phyloP scores from a whole-genome alignment of 441 rosid genomes.

The Euphorbia schlechtendalii region DNA sequence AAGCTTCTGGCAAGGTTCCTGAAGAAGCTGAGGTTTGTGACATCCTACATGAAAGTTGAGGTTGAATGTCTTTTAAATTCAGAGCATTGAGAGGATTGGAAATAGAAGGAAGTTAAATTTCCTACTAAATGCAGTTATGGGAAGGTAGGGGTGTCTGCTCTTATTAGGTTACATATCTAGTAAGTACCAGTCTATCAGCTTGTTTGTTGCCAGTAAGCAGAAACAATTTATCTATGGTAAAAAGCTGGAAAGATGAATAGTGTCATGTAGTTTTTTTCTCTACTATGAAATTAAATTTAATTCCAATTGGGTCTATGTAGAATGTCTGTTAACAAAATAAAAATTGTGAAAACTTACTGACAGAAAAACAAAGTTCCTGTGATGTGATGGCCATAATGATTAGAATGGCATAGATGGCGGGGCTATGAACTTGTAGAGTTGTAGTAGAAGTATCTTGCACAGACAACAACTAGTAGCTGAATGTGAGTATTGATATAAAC shows the following conservation, averaged over 20 bases:
- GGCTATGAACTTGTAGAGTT: neutral
- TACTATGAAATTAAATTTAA: neutral
- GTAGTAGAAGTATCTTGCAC: neutral
- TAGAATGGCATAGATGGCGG: neutral
- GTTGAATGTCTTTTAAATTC: neutral
- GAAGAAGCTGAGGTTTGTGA: conserved; percentile 52
- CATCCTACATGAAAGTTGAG: neutral
- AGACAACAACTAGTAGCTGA: neutral
- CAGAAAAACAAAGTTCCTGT: neutral
- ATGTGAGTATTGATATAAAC: neutral
- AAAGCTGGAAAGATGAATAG: neutral
- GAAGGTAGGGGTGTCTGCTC: neutral
- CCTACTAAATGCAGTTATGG: neutral
- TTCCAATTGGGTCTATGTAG: neutral
- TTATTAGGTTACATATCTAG: neutral
- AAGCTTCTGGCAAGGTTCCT: conserved; percentile 29
- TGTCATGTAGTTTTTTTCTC: neutral
- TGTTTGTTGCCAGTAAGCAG: neutral
- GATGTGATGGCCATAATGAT: neutral
- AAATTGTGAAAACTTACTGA: neutral
- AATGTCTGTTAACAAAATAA: neutral
- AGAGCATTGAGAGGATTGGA: conserved; percentile 1
- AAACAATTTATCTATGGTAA: neutral
- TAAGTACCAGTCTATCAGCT: neutral
- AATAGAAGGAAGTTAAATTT: neutral